A percentile compares a stretch with the other conserved stretches of the same genome.
Conservation (phyloP, 2,329 filamentous ascomycete species). For the Ascochyta clinopodiicola region DNA sequence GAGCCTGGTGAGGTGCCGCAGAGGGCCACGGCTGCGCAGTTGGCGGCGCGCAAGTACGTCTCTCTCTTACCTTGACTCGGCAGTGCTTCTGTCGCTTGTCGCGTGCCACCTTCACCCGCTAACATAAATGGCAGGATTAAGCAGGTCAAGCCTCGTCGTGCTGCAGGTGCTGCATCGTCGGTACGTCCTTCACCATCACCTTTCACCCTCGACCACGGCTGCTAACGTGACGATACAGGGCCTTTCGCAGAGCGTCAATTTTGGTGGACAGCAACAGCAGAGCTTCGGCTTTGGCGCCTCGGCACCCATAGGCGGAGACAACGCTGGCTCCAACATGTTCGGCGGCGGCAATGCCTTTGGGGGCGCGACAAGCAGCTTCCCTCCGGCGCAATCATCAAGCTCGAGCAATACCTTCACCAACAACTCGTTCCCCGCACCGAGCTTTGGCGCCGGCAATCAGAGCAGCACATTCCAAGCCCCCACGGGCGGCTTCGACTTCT, state of each 20-base stretch:
- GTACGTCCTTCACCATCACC: constrained; percentile 29
- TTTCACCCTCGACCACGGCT: constrained; percentile 2
- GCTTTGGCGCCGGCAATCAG: constrained; percentile 34
- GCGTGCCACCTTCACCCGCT: background rate
- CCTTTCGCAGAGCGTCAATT: constrained; percentile 30
- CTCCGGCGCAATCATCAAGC: constrained; percentile 34
- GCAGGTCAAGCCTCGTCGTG: constrained; percentile 33
- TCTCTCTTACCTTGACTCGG: constrained; percentile 11
- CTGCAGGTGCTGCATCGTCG: constrained; percentile 27
- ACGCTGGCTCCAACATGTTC: constrained; percentile 16
- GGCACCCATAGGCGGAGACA: constrained; percentile 24
- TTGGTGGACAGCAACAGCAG: constrained; percentile 25
- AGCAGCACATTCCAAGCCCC: constrained; percentile 35
- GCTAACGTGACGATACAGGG: constrained; percentile 32
- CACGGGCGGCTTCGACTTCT: constrained; percentile 37
- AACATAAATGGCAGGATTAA: constrained; percentile 28
- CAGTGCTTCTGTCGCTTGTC: constrained; percentile 3
- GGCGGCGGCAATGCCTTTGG: constrained; percentile 24
- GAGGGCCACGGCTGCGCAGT: constrained; percentile 61
- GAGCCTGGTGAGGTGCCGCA: constrained; percentile 55
- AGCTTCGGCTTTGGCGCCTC: constrained; percentile 36
- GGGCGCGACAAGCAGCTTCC: constrained; percentile 40
- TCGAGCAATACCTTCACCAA: constrained; percentile 36
- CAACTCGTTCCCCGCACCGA: constrained; percentile 41
- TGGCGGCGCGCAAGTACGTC: constrained; percentile 63